Evolutionary conservation across 116 monocot species (phyloP), one percentile per base, ranked within the genome.

Genomic region (Phalaenopsis hybrid): DNA sequence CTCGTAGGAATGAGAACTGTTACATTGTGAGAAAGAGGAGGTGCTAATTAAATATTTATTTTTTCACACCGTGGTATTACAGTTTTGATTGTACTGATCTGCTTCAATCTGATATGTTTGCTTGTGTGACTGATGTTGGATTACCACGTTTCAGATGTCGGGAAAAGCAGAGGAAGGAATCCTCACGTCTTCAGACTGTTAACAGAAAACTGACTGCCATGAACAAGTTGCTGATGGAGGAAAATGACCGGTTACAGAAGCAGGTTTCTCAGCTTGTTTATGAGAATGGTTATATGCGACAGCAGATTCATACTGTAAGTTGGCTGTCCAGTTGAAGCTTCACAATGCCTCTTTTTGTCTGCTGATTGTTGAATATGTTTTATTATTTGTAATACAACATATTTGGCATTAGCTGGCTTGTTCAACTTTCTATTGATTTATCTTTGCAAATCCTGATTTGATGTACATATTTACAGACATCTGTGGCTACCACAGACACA

Each of bases 231-330:
- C 63, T 68, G 1, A 80, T 68, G 80, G 67, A 80, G 46, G 80
- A 80, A 69, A 80, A 80, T 68, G 80, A 80, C 21, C 79, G 79
- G 13, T 58, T 61, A 21, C 59, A 79, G 79, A 79, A 79, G 79
- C 79, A 79, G 48, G 80, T 80, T 21, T 80, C 80, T n/a, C 80
- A 80, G 23, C 68, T 80, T 8, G 80, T 80, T 46, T 80, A 80
- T 80, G 67, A 80, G 46, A 80, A 80, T 68, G 80, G 80, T 28
- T 80, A 68, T n/a, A 80, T 80, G 80, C 80, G 80, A 37, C 80
- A 80, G 59, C 92, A 91, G 76, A 73, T 95, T 44, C 90, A 92
- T 43, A 89, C 78, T 81, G 95, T 95, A 78, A 85, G 90, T 11
- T 18, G 18, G 9, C 6, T 17, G 18, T 77, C 3, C 50, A 49